Base-by-base conservation (phyloP, 495 filamentous ascomycete genomes). In the Daldinia loculata region DNA sequence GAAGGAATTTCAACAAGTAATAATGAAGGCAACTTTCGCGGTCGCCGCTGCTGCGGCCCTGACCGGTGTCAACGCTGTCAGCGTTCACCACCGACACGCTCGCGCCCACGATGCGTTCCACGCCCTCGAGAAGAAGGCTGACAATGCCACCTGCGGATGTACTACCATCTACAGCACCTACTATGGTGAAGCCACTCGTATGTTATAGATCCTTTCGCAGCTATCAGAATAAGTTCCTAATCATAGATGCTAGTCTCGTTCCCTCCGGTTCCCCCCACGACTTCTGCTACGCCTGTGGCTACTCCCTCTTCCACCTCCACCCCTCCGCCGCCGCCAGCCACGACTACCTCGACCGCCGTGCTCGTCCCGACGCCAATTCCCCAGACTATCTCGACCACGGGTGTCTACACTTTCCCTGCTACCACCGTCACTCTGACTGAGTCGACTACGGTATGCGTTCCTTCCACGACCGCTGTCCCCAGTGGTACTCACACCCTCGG, bases 341-440 rank as follows among this genome's bases (percentile, higher is more conserved):
- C 50, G 24, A 29, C 12, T 26, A 76, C 80, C 24, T 67, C 77
- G 6, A 77, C 74, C 22, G 74, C 80, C 39, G 74, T 76, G 45
- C 74, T 79, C 58, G 82, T 92, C 60, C 92, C 92, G 24, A 92
- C 91, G 19, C 84, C 88, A 32, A 82, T 84, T 56, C 82, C 90
- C 30, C 89, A 90, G 80, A 88, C 84, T 57, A 92, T 86, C 88
- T 81, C 87, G 39, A 89, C 88, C 24, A 88, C 92, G 60, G 92
- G 92, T 78, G 84, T 83, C 68, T 95, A 93, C 86, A 94, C 92
- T 71, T 88, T 94, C 84, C 90, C 92, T 52, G 91, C 90, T 38
- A 90, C 87, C 52, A 94, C 91, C 61, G 69, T 93, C 53, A 90
- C 88, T 30, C 80, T 95, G 61, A 88, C 87, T 57, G 79, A 82